phyloP scores from a whole-genome alignment of 495 filamentous ascomycete species.

The Aspergillus heteromorphus region DNA sequence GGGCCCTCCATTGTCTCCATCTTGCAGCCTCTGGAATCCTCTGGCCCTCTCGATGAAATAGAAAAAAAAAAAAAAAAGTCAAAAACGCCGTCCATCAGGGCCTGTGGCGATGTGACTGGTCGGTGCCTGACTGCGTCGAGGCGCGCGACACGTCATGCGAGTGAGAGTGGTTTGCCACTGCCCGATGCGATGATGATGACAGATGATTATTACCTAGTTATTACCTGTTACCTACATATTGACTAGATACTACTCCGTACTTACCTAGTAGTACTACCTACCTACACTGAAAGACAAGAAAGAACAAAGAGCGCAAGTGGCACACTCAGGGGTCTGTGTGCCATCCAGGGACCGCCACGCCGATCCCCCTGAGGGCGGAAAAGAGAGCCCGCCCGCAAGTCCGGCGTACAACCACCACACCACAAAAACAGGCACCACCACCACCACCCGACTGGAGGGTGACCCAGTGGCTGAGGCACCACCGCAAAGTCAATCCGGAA shows the following conservation, averaged over 20 bases:
- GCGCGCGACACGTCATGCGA: background rate
- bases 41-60: no score
- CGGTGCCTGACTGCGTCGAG: background rate
- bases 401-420: background rate
- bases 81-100: no score
- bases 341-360: background rate
- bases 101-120: background rate
- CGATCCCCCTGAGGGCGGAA: background rate
- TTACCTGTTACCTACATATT: no score
- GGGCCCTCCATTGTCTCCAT: background rate
- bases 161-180: background rate
- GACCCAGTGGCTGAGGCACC: background rate
- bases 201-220: no score
- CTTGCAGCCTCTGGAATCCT: background rate
- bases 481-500: background rate
- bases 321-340: no score
- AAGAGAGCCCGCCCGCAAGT: background rate
- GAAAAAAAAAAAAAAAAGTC: no score
- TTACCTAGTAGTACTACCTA: no score
- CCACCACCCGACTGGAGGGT: no score
- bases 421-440: background rate
- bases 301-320: no score
- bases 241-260: no score
- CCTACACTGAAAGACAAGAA: no score
- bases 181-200: no score